Evolutionary conservation across 176 grass and related monocot species (phyloP).

Genomic region (Panicum miliaceum): DNA sequence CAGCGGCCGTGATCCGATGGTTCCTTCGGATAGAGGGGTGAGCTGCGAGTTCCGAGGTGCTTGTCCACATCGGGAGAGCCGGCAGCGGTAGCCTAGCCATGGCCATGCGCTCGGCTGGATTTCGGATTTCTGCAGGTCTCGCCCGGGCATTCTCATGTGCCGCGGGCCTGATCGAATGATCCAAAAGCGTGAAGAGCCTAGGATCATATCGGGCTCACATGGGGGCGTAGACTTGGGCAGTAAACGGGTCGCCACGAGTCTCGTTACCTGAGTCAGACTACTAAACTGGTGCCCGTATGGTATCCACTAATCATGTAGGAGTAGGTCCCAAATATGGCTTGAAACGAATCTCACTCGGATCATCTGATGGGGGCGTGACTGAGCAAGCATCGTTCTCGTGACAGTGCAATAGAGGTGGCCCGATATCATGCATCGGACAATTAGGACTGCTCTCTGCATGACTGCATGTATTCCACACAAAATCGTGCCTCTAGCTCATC

Average conservation of each 20-base stretch:
- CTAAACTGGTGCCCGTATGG: background rate
- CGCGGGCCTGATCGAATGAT: slow-evolving; percentile 5
- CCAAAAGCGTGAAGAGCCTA: background rate
- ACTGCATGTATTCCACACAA: background rate
- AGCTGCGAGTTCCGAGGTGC: slow-evolving; percentile 6
- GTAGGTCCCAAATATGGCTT: background rate
- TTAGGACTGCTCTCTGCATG: background rate
- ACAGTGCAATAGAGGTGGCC: no score
- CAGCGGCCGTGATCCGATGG: slow-evolving; percentile 16
- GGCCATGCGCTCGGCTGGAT: slow-evolving; percentile 15
- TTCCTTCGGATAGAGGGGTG: background rate
- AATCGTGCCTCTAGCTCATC: background rate
- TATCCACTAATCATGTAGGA: background rate
- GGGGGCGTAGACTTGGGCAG: background rate
- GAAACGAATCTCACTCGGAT: slow-evolving; percentile 25
- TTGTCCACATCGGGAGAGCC: background rate
- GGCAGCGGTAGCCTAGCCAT: background rate
- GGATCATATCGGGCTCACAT: background rate
- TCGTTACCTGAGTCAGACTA: background rate
- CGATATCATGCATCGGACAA: no score
- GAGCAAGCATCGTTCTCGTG: slow-evolving; percentile 28
- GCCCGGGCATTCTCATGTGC: slow-evolving; percentile 25
- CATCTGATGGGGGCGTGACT: background rate
- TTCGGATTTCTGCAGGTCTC: slow-evolving; percentile 8
- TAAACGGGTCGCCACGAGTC: background rate